Evolutionary conservation across 2,329 filamentous ascomycete species (phyloP).

Genomic region (Diplodia mutila): DNA sequence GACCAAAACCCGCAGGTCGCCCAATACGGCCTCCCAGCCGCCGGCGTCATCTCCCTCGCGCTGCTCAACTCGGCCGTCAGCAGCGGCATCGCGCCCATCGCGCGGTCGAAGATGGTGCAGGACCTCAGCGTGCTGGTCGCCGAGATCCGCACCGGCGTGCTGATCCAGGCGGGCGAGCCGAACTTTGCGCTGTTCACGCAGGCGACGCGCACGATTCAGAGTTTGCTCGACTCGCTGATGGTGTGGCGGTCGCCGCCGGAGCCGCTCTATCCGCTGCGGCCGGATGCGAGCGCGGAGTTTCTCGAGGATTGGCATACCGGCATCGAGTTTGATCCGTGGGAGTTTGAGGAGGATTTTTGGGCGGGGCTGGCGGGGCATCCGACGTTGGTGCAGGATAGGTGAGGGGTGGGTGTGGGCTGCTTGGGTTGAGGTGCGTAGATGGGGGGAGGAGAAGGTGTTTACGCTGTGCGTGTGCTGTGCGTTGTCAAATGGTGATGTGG

Average conservation of each 20-base stretch:
- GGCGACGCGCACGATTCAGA: neutral
- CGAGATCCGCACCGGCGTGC: slow-evolving; percentile 36
- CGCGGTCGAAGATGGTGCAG: slow-evolving; percentile 31
- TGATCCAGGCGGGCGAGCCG: neutral
- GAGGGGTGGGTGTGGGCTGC: no score
- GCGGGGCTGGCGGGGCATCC: neutral
- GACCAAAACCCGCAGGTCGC: slow-evolving; percentile 32
- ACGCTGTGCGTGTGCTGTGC: no score
- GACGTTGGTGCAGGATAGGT: neutral
- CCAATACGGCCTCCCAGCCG: slow-evolving; percentile 41
- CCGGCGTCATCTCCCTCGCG: slow-evolving; percentile 39
- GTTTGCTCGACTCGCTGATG: neutral
- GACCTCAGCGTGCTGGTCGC: slow-evolving; percentile 39
- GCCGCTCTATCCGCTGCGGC: neutral
- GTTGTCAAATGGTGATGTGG: no score
- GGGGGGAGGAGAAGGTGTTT: no score
- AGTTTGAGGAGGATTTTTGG: neutral
- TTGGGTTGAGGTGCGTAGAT: no score
- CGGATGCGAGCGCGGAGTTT: neutral
- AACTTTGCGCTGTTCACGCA: neutral
- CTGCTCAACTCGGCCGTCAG: slow-evolving; percentile 29
- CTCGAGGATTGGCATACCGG: neutral
- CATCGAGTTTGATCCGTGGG: neutral
- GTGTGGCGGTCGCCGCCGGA: neutral
- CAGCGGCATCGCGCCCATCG: neutral